Evolutionary conservation across 1,139 yeast species (phyloP).

Genomic region (Kodamaea suecica): DNA sequence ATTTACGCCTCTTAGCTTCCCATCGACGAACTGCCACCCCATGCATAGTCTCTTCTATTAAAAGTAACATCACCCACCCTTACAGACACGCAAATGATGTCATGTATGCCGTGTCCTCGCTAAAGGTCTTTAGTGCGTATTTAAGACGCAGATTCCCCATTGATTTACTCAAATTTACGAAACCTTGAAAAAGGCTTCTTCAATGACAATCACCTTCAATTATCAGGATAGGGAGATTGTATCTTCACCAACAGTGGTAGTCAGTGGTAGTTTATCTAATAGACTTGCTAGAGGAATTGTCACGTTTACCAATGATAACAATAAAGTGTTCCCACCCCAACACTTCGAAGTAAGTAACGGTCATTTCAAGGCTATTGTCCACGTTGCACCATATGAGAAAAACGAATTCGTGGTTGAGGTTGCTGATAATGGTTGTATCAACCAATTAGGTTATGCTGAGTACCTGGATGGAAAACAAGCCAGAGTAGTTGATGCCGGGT

Average conservation of each 20-base stretch:
- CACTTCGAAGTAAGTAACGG: constrained; percentile 67
- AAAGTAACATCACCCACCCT: too few relatives aligned
- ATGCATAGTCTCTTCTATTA: too few relatives aligned
- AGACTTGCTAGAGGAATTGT: constrained; percentile 24
- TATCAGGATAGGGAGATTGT: constrained; percentile 37
- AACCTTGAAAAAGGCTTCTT: too few relatives aligned
- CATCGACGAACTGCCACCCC: too few relatives aligned
- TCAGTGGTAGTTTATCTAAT: constrained; percentile 30
- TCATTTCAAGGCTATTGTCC: constrained; percentile 71
- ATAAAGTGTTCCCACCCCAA: constrained; percentile 63
- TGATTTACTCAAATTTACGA: too few relatives aligned
- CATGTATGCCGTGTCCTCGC: too few relatives aligned
- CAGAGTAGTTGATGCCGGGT: constrained; percentile 24
- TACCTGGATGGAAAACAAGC: constrained; percentile 18
- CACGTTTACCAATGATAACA: constrained; percentile 37
- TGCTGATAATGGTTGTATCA: constrained; percentile 24
- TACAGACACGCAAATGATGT: too few relatives aligned
- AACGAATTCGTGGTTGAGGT: constrained; percentile 42
- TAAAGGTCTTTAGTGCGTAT: too few relatives aligned
- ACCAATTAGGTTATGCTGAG: constrained; percentile 29
- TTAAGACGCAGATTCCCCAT: too few relatives aligned
- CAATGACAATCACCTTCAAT: constrained; percentile 33
- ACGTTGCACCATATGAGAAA: constrained; percentile 59
- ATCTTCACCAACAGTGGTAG: constrained; percentile 41
- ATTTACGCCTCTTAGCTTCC: too few relatives aligned